Conservation (phyloP, 495 filamentous ascomycete species). For the Terfezia boudieri region DNA sequence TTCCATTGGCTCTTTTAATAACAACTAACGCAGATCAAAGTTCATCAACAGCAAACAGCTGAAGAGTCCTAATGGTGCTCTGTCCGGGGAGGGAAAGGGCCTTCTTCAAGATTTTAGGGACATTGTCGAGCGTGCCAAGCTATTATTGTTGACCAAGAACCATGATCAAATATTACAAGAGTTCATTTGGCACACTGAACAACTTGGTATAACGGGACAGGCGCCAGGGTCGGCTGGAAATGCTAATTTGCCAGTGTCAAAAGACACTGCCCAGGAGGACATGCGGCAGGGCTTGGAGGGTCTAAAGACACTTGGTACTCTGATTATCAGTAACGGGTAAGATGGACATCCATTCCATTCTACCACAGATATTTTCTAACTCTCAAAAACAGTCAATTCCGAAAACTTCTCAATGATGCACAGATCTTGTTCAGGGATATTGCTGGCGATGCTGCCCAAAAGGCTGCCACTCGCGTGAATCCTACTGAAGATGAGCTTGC, state of each 20-base stretch:
- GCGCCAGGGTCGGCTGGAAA: constrained; percentile 27
- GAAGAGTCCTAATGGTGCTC: constrained; percentile 43
- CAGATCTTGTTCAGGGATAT: constrained; percentile 65
- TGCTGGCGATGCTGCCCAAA: constrained; percentile 67
- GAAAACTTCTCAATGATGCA: constrained; percentile 47
- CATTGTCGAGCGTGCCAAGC: constrained; percentile 74
- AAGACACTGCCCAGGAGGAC: constrained; percentile 38
- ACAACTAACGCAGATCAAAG: not conserved
- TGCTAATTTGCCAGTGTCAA: constrained; percentile 46
- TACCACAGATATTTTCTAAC: constrained; percentile 12
- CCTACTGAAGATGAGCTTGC: constrained; percentile 54
- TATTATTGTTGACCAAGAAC: constrained; percentile 82
- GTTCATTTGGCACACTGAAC: constrained; percentile 81
- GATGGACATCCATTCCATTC: constrained; percentile 2
- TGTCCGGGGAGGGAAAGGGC: constrained; percentile 57
- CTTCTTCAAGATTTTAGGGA: constrained; percentile 57
- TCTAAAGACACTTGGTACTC: constrained; percentile 66
- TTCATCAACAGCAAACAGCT: constrained; percentile 27
- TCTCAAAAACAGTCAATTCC: constrained; percentile 10
- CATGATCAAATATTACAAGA: constrained; percentile 84
- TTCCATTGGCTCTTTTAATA: constrained; percentile 25
- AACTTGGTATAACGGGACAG: constrained; percentile 31
- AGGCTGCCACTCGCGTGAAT: constrained; percentile 55
- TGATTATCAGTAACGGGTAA: constrained; percentile 87
- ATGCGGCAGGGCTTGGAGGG: constrained; percentile 45